Base-by-base conservation (phyloP, 148 eudicot genomes). In the Drosera capensis region DNA sequence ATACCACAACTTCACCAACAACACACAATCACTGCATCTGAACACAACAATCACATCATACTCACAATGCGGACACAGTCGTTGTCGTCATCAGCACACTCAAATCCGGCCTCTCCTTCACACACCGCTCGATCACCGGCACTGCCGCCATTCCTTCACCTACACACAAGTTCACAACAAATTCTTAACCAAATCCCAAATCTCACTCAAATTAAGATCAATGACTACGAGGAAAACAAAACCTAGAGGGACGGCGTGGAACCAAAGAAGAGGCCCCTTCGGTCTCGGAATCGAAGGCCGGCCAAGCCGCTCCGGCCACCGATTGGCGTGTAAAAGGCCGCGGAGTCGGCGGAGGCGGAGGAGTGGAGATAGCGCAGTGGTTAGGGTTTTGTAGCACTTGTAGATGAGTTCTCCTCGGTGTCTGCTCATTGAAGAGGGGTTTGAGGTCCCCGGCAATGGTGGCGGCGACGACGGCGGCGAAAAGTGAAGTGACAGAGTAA, bases 211-310 rank as follows among this genome's bases (percentile, higher is more conserved):
- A 31, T 11, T 13, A 23, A 36, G 26, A 41, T n/a, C 7, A 38
- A 29, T 28, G 13, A 11, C 8, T 19, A 36, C 22, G 52, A 43
- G 25, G 62, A 44, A 37, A 14, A 15, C 18, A 25, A 4, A 17
- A 87, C 96, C 96, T 48, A 88, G 60, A 45, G 96, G 83, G 55
- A 88, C 94, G 62, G 94, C 96, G 60, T 88, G 96, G 54, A 88
- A 80, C 90, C 86, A 88, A 43, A 83, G 34, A 53, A 88, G 94
- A 30, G 58, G 64, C 15, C 96, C 96, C 6, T 62, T 41, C 22
- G 94, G 96, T n/a, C 96, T 90, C 20, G 64, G 63, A 12, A 67
- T 65, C 15, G 96, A 88, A 43, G 94, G 77, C 22, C 52, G 51
- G 54, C 86, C 96, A 43, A 88, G 69, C 30, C 96, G 96, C 53